These are phyloP conservation scores for Exophiala sp. DNA, from an alignment of 2,329 filamentous ascomycete species.

Conservation along the genomic window DNA sequence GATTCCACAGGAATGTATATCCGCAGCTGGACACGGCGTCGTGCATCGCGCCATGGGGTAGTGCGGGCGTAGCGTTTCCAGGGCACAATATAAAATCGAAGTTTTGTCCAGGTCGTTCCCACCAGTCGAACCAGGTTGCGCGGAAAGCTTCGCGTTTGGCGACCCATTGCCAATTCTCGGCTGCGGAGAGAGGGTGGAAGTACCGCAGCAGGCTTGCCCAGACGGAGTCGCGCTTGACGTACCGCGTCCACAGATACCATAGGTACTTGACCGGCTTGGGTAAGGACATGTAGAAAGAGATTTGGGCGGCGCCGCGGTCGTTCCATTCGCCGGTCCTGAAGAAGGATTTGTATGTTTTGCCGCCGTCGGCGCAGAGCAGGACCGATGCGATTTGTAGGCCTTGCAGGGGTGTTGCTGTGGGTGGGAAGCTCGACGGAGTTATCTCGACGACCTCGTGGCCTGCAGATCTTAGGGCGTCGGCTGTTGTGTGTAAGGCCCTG, in stretches of 20 bases:
- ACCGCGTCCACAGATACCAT: constrained; percentile 88
- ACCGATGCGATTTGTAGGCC: constrained; percentile 73
- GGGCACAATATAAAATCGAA: constrained; percentile 78
- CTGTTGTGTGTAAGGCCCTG: constrained; percentile 69
- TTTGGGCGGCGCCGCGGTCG: constrained; percentile 71
- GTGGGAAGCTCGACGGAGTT: constrained; percentile 52
- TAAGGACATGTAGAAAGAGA: constrained; percentile 70
- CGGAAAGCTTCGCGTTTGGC: constrained; percentile 73
- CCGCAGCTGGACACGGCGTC: constrained; percentile 82
- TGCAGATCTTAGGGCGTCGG: constrained; percentile 62
- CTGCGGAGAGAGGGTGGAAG: constrained; percentile 70
- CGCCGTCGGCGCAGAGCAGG: constrained; percentile 80
- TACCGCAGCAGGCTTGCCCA: constrained; percentile 74
- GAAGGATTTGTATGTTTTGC: constrained; percentile 72
- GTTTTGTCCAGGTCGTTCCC: constrained; percentile 64
- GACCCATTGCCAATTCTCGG: constrained; percentile 80
- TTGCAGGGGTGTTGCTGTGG: constrained; percentile 71
- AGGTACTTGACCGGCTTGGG: constrained; percentile 73
- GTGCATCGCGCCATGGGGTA: constrained; percentile 82
- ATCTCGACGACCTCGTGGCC: constrained; percentile 73
- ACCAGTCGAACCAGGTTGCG: constrained; percentile 78
- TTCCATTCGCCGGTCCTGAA: constrained; percentile 75
- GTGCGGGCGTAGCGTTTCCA: constrained; percentile 85
- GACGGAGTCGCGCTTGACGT: constrained; percentile 68
- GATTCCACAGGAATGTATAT: constrained; percentile 90